Evolutionary conservation across 1,284 basidiomycete genomes (phyloP).

Genomic region (Anthracocystis setariae): DNA sequence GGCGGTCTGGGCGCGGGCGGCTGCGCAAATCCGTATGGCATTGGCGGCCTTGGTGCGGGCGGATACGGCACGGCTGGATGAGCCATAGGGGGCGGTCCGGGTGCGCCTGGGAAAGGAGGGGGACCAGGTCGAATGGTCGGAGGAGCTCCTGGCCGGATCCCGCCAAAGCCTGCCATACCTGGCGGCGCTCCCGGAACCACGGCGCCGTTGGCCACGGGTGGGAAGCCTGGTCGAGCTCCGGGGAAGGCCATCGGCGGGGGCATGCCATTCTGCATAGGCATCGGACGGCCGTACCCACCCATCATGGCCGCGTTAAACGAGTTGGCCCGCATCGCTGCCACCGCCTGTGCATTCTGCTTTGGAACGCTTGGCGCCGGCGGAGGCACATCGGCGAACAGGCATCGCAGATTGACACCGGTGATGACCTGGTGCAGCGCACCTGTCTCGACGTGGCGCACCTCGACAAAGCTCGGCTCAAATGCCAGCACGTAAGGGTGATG

Average conservation of each 20-base stretch:
- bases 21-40: conserved; percentile 52
- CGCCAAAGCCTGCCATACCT: conserved; percentile 19
- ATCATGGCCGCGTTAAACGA: conserved; percentile 46
- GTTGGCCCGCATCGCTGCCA: conserved; percentile 47
- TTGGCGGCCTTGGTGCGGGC: conserved; percentile 25
- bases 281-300: conserved; percentile 28
- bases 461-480: conserved; percentile 95
- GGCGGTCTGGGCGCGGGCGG: conserved; percentile 34
- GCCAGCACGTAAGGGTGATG: conserved; percentile 97
- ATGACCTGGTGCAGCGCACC: conserved; percentile 94
- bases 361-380: conserved; percentile 72
- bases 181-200: conserved; percentile 32
- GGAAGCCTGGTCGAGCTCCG: conserved; percentile 35
- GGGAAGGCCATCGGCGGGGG: conserved; percentile 33
- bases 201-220: conserved; percentile 16
- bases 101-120: conserved; percentile 30
- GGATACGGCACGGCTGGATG: conserved; percentile 34
- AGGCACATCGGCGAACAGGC: conserved; percentile 92
- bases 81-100: conserved; percentile 24
- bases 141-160: conserved; percentile 19
- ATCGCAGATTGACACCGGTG: conserved; percentile 73
- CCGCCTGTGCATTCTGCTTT: conserved; percentile 43
- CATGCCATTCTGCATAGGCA: conserved; percentile 40
- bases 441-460: conserved; percentile 94
- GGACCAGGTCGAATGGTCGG: conserved; percentile 38